Conservation (phyloP, 2,329 filamentous ascomycete species). For the Fusarium ambrosium region DNA sequence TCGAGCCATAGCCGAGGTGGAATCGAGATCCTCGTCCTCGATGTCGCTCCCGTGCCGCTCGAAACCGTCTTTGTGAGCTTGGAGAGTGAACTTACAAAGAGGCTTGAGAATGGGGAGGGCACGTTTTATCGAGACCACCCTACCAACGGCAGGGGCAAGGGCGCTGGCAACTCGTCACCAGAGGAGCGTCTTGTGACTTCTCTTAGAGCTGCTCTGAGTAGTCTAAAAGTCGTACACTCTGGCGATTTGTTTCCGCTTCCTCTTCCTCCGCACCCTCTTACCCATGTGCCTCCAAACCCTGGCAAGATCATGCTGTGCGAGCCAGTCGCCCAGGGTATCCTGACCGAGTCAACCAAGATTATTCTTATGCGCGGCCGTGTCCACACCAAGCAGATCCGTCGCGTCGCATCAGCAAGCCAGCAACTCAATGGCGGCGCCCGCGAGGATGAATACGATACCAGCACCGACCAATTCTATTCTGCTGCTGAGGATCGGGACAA, state of each 20-base stretch:
- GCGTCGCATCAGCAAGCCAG: slow-evolving; percentile 56
- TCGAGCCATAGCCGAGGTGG: slow-evolving; percentile 79
- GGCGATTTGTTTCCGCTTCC: slow-evolving; percentile 85
- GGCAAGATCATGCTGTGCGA: slow-evolving; percentile 94
- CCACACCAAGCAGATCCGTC: slow-evolving; percentile 66
- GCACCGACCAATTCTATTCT: slow-evolving; percentile 93
- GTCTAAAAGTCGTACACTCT: slow-evolving; percentile 82
- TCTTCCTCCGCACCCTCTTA: slow-evolving; percentile 86
- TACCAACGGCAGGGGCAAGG: slow-evolving; percentile 54
- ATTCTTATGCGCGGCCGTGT: slow-evolving; percentile 78
- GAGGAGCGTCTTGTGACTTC: slow-evolving; percentile 73
- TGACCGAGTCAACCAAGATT: slow-evolving; percentile 84
- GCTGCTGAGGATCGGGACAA: slow-evolving; percentile 84
- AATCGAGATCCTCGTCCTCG: slow-evolving; percentile 86
- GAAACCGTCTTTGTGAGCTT: slow-evolving; percentile 90
- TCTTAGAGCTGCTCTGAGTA: slow-evolving; percentile 80
- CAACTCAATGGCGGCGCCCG: slow-evolving; percentile 69
- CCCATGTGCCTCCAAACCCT: slow-evolving; percentile 85
- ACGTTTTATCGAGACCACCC: slow-evolving; percentile 80
- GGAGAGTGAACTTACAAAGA: slow-evolving; percentile 83
- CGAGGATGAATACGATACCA: slow-evolving; percentile 81
- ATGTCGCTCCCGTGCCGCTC: slow-evolving; percentile 83
- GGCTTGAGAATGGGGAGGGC: slow-evolving; percentile 85
- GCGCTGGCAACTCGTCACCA: slow-evolving; percentile 54
- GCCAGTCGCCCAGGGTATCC: slow-evolving; percentile 88